Evolutionary conservation across 768 basidiomycete genomes (phyloP).

Genomic region (Psilocybe cyanescens): DNA sequence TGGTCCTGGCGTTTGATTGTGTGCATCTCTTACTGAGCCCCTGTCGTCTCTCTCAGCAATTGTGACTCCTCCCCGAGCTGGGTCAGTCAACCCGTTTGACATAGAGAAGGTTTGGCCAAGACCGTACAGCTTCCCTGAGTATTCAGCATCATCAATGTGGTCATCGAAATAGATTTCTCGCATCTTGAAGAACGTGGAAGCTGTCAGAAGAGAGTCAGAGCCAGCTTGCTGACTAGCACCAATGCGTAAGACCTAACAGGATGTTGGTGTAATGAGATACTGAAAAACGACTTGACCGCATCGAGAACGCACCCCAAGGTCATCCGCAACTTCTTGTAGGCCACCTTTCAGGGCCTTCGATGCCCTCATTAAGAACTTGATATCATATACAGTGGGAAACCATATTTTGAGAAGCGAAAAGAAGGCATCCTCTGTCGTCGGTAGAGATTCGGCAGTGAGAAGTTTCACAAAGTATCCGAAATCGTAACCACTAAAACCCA

Average conservation of each 20-base stretch:
- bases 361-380: constrained; percentile 94
- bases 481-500: constrained; percentile 83
- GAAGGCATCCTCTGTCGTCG: constrained; percentile 87
- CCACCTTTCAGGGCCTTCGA: constrained; percentile 87
- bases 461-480: constrained; percentile 99
- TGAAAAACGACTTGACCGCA: neutral
- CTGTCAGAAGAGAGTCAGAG: constrained; percentile 94
- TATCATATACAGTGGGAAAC: constrained; percentile 97
- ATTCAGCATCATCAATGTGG: constrained; percentile 81
- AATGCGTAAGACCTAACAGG: constrained; percentile 79
- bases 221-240: constrained; percentile 95
- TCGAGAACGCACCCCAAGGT: constrained; percentile 74
- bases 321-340: constrained; percentile 94
- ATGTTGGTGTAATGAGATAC: constrained; percentile 1
- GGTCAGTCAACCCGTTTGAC: constrained; percentile 68
- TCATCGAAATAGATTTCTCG: constrained; percentile 90
- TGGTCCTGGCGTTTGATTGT: constrained; percentile 61
- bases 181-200: constrained; percentile 96
- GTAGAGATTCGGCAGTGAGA: constrained; percentile 83
- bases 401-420: constrained; percentile 86
- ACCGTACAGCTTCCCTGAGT: constrained; percentile 83
- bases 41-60: constrained; percentile 83
- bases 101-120: constrained; percentile 79
- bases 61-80: constrained; percentile 73
- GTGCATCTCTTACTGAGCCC: constrained; percentile 49